Evolutionary conservation across 805 yeast genomes (phyloP).

Genomic region (Candida krabiensis): DNA sequence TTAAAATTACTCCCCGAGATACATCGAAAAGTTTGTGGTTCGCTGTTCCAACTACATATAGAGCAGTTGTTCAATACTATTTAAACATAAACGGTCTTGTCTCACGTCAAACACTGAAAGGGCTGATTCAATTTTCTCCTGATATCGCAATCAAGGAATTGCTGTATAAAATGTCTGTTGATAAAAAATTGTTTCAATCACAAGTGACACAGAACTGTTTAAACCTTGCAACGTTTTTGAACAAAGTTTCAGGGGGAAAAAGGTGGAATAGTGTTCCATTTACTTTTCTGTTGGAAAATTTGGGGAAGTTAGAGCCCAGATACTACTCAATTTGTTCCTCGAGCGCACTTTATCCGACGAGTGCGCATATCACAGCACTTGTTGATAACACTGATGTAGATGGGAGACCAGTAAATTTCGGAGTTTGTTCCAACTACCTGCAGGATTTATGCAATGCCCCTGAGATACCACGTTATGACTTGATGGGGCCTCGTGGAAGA

Average conservation of each 20-base stretch:
- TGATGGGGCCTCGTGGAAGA: conserved; percentile 63
- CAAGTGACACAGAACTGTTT: conserved; percentile 56
- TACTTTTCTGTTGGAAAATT: conserved; percentile 73
- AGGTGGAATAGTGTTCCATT: conserved; percentile 77
- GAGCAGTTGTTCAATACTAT: conserved; percentile 72
- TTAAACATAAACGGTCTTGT: conserved; percentile 85
- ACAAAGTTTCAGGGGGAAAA: conserved; percentile 51
- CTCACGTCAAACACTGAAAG: conserved; percentile 74
- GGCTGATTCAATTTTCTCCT: conserved; percentile 77
- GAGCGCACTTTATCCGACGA: conserved; percentile 54
- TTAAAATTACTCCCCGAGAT: conserved; percentile 66
- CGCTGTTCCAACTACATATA: conserved; percentile 76
- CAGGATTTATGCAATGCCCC: conserved; percentile 55
- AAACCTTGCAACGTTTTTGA: conserved; percentile 70
- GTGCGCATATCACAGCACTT: conserved; percentile 76
- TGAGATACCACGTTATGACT: conserved; percentile 48
- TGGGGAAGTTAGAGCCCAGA: conserved; percentile 82
- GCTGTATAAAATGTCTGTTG: conserved; percentile 52
- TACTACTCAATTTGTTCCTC: conserved; percentile 93
- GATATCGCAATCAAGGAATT: conserved; percentile 46
- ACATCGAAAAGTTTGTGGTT: conserved; percentile 54
- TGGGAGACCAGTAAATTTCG: conserved; percentile 43
- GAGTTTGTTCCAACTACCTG: conserved; percentile 85
- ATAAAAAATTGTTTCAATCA: conserved; percentile 60
- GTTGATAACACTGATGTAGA: conserved; percentile 55